Percentiles rank a stretch among this genome's conserved stretches.
phyloP scores from a whole-genome alignment of 2,329 filamentous ascomycete species.

The Paraconiothyrium sp. region DNA sequence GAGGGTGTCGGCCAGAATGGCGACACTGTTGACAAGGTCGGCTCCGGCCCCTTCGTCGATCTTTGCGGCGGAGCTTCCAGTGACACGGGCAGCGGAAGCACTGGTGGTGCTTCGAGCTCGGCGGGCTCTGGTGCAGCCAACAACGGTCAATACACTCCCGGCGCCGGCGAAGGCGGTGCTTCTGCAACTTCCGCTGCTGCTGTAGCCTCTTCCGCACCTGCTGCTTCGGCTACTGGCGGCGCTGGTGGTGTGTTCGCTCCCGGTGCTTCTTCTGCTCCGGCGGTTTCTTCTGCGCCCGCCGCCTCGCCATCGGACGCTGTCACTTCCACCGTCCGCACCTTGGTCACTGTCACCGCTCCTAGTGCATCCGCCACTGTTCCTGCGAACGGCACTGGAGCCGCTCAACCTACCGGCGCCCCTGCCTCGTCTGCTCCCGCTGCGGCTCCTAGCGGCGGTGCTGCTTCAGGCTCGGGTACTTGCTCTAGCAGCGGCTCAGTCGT shows the following conservation, averaged over 20 bases:
- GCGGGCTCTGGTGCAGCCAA: conserved; percentile 12
- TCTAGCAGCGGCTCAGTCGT: conserved; percentile 45
- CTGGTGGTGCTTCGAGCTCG: conserved; percentile 5
- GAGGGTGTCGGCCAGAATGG: conserved; percentile 66
- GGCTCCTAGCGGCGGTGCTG: conserved; percentile 18
- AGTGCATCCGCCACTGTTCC: conserved; percentile 19
- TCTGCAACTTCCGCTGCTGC: conserved; percentile 3
- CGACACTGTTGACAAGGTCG: conserved; percentile 54
- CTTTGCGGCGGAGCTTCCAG: conserved; percentile 32
- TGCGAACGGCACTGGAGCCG: conserved; percentile 11
- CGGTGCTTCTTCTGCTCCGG: conserved; percentile 17
- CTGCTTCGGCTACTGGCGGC: conserved; percentile 4
- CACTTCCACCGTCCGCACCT: conserved; percentile 31
- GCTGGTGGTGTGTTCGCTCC: not conserved
- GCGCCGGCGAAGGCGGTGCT: conserved; percentile 13
- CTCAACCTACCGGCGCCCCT: conserved; percentile 14
- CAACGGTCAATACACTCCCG: conserved; percentile 24
- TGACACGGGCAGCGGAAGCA: not conserved
- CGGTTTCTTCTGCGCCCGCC: conserved; percentile 7
- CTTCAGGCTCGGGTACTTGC: conserved; percentile 30
- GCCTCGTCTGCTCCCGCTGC: conserved; percentile 18
- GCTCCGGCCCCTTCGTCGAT: conserved; percentile 32
- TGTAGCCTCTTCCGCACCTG: conserved; percentile 17
- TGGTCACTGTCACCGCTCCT: conserved; percentile 39
- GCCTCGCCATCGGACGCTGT: conserved; percentile 17